phyloP scores from a whole-genome alignment of 805 yeast genomes.

The Hanseniaspora guilliermondii region DNA sequence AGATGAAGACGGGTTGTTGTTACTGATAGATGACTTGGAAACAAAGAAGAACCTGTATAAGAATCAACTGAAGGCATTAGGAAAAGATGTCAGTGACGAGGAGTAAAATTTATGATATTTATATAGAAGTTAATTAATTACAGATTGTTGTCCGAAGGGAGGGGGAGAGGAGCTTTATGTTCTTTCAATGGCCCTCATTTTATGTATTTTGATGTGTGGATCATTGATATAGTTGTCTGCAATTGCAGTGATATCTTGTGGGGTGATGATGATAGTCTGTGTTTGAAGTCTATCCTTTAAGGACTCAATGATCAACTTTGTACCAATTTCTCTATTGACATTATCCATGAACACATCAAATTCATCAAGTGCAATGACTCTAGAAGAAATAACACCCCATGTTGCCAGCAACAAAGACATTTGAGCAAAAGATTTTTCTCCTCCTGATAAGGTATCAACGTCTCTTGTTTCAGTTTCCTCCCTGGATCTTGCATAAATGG shows the following conservation, averaged over 20 bases:
- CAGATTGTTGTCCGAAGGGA: too few species aligned
- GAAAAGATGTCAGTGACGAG: conserved; percentile 55
- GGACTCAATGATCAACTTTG: conserved; percentile 58
- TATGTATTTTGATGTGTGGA: conserved; percentile 51
- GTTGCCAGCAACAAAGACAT: conserved; percentile 75
- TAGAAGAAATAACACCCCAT: conserved; percentile 85
- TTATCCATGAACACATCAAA: conserved; percentile 97
- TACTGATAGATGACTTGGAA: conserved; percentile 65
- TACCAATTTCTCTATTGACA: conserved; percentile 69
- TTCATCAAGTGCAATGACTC: conserved; percentile 84
- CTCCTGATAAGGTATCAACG: conserved; percentile 83
- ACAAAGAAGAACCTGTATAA: conserved; percentile 52
- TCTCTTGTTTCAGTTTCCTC: conserved; percentile 34
- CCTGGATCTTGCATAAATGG: conserved; percentile 10
- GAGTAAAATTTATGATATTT: conserved; percentile 42
- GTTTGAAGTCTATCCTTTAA: conserved; percentile 42
- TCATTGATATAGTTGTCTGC: conserved; percentile 38
- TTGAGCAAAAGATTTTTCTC: conserved; percentile 91
- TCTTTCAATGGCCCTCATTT: conserved; percentile 36
- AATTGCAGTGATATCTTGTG: conserved; percentile 64
- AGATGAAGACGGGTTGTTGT: conserved; percentile 53
- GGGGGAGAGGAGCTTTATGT: too few species aligned
- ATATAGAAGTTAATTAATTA: too few species aligned
- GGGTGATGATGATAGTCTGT: conserved; percentile 87
- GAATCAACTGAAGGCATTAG: conserved; percentile 36